Evolutionary conservation across 805 yeast species (phyloP), one percentile per base, ranked within the genome.

Genomic region (Sugiyamaella smithiae): DNA sequence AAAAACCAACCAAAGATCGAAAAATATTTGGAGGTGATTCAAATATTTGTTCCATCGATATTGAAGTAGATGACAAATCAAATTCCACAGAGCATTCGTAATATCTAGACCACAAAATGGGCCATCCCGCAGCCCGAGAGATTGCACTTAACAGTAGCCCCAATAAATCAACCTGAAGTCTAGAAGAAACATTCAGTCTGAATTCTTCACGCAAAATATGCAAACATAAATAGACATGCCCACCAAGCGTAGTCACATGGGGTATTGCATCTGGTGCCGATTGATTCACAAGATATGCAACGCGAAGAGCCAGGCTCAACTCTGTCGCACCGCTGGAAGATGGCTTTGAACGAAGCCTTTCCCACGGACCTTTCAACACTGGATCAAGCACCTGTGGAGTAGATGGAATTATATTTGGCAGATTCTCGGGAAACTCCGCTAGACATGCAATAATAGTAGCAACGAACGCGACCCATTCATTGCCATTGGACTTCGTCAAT

Each of bases 171-270:
- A 73, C 66, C 6, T 68, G 62, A 0, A 57, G 47, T 2, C 59
- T 48, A 4, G 74, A 69, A 22, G 80, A 65, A 1, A 78, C 66
- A 57, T 85, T 81, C 25, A 91, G 68, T 45, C 76, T 74, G 40
- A 75, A 64, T 52, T 91, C 97, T 63, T 91, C 97, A 46, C 89
- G 69, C 1, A 88, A 67, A 32, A 89, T 60, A 67, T 90, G 97
- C 41, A 91, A 66, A 0, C 89, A 78, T 22, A 85, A 65, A 0
- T 82, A 73, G 8, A 87, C 79, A n/a, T 71, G 66, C 26, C 82
- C 65, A 4, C 75, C 57, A 23, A 66, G 56, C 14, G 12, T 29
- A 20, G 22, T 29, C 14, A 6, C 12, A n/a, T 29, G 33, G n/a
- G n/a, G n/a, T n/a, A n/a, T n/a, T n/a, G n/a, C n/a, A n/a, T n/a